Evolutionary conservation across 768 basidiomycete genomes (phyloP), one percentile per base, ranked within the genome.

Genomic region (Strobilomyces dryophilus): DNA sequence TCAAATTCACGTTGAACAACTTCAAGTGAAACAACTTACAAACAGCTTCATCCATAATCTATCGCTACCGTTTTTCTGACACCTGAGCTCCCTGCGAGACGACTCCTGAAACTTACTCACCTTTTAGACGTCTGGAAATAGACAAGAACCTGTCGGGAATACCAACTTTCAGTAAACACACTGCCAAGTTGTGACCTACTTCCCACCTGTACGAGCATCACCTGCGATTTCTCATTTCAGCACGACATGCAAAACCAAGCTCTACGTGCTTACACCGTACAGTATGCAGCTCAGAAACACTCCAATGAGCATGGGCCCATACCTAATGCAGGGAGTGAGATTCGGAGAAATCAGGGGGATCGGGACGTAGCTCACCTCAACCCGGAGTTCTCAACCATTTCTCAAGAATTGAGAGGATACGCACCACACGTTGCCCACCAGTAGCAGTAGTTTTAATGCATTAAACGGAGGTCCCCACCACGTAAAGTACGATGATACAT

Each of bases 41-140:
- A 80, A 73, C 0, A 63, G 29, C 53, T 76, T 79, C 61, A 81
- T 74, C 73, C 76, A 77, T 12, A 51, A 39, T 27, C 62, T 70
- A 55, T 82, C 80, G 9, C 78, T 80, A 31, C 17, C 32, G 24
- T 45, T 48, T 44, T 26, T 3, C 8, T 31, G 20, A 27, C 20
- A 15, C 21, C 17, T 57, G 20, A 56, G 11, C 27, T 18, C 2
- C 7, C n/a, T 12, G 17, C 27, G 15, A 43, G 18, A 45, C 15
- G 3, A 36, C n/a, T 20, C 46, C 5, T 2, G 10, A 29, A 3
- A 3, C 21, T 20, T 14, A 66, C 54, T 35, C 71, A 62, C 79
- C 57, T 61, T 53, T 73, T 74, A 61, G 67, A 75, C 0, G 72
- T 68, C 43, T 68, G 72, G 59, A 70, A 76, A 62, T 82, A 81